Percentiles rank a stretch among this genome's conserved stretches.
Conservation (phyloP, 208 protist species). For the Angomonas ambiguus region DNA sequence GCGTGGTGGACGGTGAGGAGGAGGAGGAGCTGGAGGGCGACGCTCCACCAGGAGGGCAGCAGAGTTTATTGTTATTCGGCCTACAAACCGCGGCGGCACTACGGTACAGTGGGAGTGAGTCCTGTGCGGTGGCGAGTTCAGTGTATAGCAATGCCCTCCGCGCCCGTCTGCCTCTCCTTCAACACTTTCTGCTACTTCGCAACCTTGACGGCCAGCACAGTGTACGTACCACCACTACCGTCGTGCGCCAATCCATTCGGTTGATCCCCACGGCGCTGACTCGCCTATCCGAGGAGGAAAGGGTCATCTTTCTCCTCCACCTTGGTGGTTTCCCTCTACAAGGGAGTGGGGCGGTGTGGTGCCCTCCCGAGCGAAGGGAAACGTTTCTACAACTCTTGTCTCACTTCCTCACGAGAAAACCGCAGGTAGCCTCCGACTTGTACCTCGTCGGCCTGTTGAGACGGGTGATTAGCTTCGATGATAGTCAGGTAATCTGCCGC, state of each 20-base stretch:
- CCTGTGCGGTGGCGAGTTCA: conserved; percentile 29
- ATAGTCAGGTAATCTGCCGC: conserved; percentile 5
- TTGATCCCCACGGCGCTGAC: conserved; percentile 26
- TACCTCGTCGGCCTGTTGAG: conserved; percentile 57
- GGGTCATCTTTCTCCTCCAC: not conserved
- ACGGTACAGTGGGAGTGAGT: conserved; percentile 27
- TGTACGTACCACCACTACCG: conserved; percentile 28
- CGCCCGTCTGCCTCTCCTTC: conserved; percentile 48
- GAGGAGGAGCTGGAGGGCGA: conserved; percentile 2
- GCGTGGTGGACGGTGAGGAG: not conserved
- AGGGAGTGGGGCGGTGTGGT: not conserved
- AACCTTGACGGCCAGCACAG: conserved; percentile 44
- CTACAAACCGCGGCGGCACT: conserved; percentile 47
- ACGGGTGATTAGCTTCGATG: conserved; percentile 19
- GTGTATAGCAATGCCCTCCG: conserved; percentile 54
- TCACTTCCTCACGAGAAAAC: not conserved
- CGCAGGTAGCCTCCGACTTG: conserved; percentile 27
- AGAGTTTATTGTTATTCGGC: conserved; percentile 12
- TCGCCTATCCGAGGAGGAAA: conserved; percentile 4
- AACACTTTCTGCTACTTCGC: conserved; percentile 61
- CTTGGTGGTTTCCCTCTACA: conserved; percentile 2
- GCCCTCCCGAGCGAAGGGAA: not conserved
- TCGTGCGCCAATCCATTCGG: conserved; percentile 30
- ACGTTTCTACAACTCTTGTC: conserved; percentile 8
- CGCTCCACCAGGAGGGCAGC: too few species aligned